Percentiles rank a stretch among this genome's conserved stretches.
Evolutionary conservation across 371 early-diverging fungal genomes (phyloP).

Genomic region (Rhizomucor pusillus): DNA sequence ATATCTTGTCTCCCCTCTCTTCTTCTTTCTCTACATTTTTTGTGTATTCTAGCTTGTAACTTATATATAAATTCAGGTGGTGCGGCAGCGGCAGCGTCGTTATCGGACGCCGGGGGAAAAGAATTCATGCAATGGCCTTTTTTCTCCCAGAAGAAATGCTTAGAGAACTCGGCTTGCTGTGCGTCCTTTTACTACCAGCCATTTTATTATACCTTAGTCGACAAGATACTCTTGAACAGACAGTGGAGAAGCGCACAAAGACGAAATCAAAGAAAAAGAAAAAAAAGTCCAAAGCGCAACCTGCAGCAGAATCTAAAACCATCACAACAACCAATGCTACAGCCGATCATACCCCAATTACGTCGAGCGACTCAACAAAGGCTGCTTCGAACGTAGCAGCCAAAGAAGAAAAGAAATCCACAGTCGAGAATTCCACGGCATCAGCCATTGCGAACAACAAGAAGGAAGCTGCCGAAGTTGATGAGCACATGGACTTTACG

Average conservation of each 20-base stretch:
- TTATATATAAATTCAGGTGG: too few species aligned
- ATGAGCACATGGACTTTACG: conserved; percentile 44
- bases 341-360: neutral
- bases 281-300: conserved; percentile 13
- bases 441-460: neutral
- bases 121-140: neutral
- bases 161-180: conserved; percentile 19
- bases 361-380: neutral
- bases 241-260: neutral
- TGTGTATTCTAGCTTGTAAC: too few species aligned
- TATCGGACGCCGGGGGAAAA: too few species aligned
- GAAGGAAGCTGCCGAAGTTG: conserved; percentile 21
- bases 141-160: conserved; percentile 13
- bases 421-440: neutral
- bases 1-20: too few species aligned
- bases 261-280: conserved; percentile 17
- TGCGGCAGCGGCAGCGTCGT: too few species aligned
- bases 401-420: conserved; percentile 10
- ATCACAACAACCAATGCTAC: too few species aligned
- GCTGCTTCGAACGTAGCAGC: conserved; percentile 4
- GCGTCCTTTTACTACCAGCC: conserved; percentile 21
- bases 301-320: conserved; percentile 4
- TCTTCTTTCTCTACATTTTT: too few species aligned
- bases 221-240: neutral
- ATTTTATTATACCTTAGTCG: conserved; percentile 16